These are phyloP conservation scores for Trypethelium eluteriae DNA, from an alignment of 495 filamentous ascomycete species.

Conservation along the genomic window DNA sequence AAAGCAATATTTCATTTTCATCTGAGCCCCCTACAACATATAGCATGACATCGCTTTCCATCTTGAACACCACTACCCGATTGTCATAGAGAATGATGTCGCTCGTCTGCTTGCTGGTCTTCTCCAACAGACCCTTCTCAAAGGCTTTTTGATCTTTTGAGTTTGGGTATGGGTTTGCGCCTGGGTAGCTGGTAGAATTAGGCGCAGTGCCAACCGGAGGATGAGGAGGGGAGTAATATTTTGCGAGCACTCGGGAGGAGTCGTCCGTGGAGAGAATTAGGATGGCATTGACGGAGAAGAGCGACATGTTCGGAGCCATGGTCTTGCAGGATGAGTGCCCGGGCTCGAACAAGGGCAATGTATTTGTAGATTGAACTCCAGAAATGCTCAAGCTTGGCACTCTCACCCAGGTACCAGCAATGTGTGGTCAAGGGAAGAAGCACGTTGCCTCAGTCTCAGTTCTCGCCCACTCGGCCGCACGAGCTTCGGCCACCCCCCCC, in stretches of 20 bases:
- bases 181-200: conserved; percentile 47
- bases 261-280: conserved; percentile 84
- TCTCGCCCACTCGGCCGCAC: neutral
- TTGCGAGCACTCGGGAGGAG: conserved; percentile 80
- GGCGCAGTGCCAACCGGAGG: conserved; percentile 46
- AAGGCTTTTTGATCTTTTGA: conserved; percentile 90
- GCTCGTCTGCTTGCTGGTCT: conserved; percentile 89
- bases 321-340: neutral
- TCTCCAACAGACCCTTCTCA: conserved; percentile 90
- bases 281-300: conserved; percentile 89
- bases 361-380: no score
- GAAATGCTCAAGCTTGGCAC: no score
- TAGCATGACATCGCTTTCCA: conserved; percentile 93
- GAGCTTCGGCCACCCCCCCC: neutral
- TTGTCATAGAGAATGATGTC: conserved; percentile 97
- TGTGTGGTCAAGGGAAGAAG: no score
- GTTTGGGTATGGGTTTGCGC: conserved; percentile 75
- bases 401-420: neutral
- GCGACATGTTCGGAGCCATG: conserved; percentile 60
- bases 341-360: neutral
- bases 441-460: no score
- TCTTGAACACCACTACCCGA: conserved; percentile 92
- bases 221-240: conserved; percentile 91
- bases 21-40: conserved; percentile 88
- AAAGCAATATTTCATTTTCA: conserved; percentile 94